phyloP scores from a whole-genome alignment of 2,329 filamentous ascomycete species.

The Sporothrix dimorphospora region DNA sequence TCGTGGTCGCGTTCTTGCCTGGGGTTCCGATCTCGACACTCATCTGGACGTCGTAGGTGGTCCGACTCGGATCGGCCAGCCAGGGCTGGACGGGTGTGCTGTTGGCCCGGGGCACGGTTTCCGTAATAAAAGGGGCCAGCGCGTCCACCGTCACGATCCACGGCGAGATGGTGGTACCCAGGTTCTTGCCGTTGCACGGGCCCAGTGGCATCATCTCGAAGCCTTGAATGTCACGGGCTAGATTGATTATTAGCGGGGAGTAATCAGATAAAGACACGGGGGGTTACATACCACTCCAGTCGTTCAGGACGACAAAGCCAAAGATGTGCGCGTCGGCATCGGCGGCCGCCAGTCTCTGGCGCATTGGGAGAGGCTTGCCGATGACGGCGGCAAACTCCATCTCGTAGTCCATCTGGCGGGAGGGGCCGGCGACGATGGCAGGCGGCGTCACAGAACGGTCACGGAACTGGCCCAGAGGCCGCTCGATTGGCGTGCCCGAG shows the following conservation, averaged over 20 bases:
- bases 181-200: slow-evolving; percentile 84
- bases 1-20: neutral
- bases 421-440: neutral
- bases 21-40: slow-evolving; percentile 18
- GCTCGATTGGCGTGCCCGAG: slow-evolving; percentile 50
- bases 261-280: neutral
- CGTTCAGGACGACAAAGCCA: slow-evolving; percentile 80
- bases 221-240: slow-evolving; percentile 77
- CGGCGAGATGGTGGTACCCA: slow-evolving; percentile 73
- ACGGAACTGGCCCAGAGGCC: neutral
- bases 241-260: too few relatives aligned
- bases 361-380: slow-evolving; percentile 65
- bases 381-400: slow-evolving; percentile 79
- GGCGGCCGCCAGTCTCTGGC: slow-evolving; percentile 63
- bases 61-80: slow-evolving; percentile 53
- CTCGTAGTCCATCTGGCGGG: slow-evolving; percentile 72
- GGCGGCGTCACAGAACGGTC: neutral
- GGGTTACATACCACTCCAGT: slow-evolving; percentile 65
- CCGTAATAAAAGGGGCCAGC: slow-evolving; percentile 55
- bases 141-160: slow-evolving; percentile 81
- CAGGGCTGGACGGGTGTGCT: neutral
- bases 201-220: slow-evolving; percentile 86
- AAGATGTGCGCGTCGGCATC: slow-evolving; percentile 74
- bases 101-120: neutral
- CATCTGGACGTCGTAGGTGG: slow-evolving; percentile 44